Evolutionary conservation across 352 stramenopile genomes (phyloP).

Genomic region (Phytophthora constricta): DNA sequence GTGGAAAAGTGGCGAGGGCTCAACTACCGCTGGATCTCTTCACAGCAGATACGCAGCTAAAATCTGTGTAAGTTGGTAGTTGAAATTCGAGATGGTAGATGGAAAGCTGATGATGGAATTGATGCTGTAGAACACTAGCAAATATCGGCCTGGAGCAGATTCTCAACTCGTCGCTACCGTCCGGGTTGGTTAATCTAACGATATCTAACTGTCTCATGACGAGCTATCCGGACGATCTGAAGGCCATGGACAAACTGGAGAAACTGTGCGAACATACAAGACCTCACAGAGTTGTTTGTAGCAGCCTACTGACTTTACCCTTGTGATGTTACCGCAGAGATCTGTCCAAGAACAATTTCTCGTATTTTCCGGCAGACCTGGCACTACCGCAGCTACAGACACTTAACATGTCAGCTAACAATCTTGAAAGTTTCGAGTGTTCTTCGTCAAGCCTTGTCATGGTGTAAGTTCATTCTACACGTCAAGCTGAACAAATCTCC

Average conservation of each 20-base stretch:
- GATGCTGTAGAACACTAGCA: conserved; percentile 40
- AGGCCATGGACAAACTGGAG: conserved; percentile 52
- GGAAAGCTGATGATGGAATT: neutral
- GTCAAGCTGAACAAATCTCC: neutral
- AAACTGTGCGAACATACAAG: conserved; percentile 54
- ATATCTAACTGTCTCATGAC: conserved; percentile 66
- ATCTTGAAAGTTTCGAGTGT: conserved; percentile 48
- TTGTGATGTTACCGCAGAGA: too few species aligned
- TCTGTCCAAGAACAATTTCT: conserved; percentile 71
- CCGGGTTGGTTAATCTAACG: conserved; percentile 53
- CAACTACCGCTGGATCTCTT: conserved; percentile 45
- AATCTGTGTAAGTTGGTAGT: conserved; percentile 41
- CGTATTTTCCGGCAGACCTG: conserved; percentile 52
- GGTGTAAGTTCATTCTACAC: conserved; percentile 41
- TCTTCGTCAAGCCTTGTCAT: conserved; percentile 46
- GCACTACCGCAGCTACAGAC: conserved; percentile 40
- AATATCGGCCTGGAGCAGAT: conserved; percentile 62
- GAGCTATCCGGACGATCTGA: conserved; percentile 55
- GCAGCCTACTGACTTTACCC: neutral
- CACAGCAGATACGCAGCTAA: conserved; percentile 38
- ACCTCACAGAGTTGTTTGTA: neutral
- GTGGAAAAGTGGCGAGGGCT: conserved; percentile 52
- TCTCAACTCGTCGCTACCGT: conserved; percentile 44
- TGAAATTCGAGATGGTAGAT: neutral
- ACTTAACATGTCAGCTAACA: conserved; percentile 69